phyloP scores from a whole-genome alignment of 2,329 filamentous ascomycete species.

The Chaetomium sp. region DNA sequence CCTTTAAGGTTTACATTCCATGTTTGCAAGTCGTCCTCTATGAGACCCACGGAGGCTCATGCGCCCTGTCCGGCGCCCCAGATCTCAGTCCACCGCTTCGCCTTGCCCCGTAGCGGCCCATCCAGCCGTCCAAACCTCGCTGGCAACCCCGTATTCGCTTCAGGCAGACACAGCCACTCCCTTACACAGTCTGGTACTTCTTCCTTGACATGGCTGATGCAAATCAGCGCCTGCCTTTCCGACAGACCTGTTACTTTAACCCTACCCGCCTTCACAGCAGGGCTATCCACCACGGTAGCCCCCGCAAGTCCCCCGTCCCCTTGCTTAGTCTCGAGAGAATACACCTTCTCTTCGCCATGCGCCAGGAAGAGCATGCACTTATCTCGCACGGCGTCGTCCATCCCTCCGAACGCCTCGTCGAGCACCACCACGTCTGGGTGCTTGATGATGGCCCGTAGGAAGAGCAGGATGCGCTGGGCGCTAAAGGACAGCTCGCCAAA shows the following conservation, averaged over 20 bases:
- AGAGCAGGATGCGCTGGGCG: conserved; percentile 76
- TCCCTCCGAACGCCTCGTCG: conserved; percentile 82
- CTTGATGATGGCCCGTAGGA: conserved; percentile 76
- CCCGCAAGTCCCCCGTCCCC: conserved; percentile 16
- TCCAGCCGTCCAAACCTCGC: conserved; percentile 60
- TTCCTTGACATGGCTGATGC: conserved; percentile 83
- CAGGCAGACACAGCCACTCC: conserved; percentile 81
- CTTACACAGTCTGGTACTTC: conserved; percentile 80
- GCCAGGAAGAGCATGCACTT: conserved; percentile 79
- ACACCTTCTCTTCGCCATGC: conserved; percentile 49
- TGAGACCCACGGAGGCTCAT: background rate
- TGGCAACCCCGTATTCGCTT: conserved; percentile 55
- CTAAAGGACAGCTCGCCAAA: conserved; percentile 75
- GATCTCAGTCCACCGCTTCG: conserved; percentile 57
- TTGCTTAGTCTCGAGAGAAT: conserved; percentile 18
- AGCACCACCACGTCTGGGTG: conserved; percentile 74
- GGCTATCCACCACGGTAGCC: conserved; percentile 40
- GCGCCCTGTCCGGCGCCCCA: conserved; percentile 42
- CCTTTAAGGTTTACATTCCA: too few relatives aligned
- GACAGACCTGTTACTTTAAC: conserved; percentile 57
- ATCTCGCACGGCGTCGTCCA: conserved; percentile 75
- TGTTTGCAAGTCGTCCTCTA: too few relatives aligned
- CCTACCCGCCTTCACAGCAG: conserved; percentile 36
- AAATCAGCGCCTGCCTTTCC: conserved; percentile 73
- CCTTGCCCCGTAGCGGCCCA: conserved; percentile 52